Percentiles rank a stretch among this genome's conserved stretches.
phyloP scores from a whole-genome alignment of 441 rosid genomes.

The Flueggea neowawraea region DNA sequence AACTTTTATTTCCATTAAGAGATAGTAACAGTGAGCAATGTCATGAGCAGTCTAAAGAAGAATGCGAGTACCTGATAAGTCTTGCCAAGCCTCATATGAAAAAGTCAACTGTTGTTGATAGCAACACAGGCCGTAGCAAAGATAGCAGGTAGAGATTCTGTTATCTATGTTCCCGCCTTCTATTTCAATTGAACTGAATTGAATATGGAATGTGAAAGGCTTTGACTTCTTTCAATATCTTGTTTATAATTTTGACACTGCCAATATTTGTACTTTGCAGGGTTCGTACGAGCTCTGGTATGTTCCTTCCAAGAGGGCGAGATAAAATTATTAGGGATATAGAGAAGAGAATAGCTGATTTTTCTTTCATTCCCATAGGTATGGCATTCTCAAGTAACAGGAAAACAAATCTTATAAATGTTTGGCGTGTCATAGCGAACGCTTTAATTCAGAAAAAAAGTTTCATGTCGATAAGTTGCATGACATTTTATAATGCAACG shows the following conservation, averaged over 20 bases:
- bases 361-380: constrained; percentile 82
- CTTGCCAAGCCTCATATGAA: constrained; percentile 78
- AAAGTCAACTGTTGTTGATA: constrained; percentile 86
- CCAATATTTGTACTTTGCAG: constrained; percentile 32
- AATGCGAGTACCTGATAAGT: constrained; percentile 68
- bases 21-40: too few species aligned
- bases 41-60: constrained; percentile 64
- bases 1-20: background rate
- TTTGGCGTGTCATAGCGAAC: background rate
- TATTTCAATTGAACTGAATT: background rate
- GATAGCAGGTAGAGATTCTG: constrained; percentile 68
- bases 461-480: background rate
- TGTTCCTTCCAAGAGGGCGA: constrained; percentile 72
- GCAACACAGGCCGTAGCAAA: constrained; percentile 72
- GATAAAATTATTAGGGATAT: constrained; percentile 60
- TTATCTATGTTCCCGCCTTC: background rate
- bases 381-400: constrained; percentile 15
- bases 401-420: background rate
- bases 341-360: constrained; percentile 91
- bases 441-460: background rate
- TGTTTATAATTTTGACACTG: background rate
- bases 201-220: background rate
- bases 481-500: too few species aligned
- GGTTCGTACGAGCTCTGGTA: constrained; percentile 97
- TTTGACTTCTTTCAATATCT: background rate